phyloP scores from a whole-genome alignment of 2,329 filamentous ascomycete species.

The Clonostachys sp. region DNA sequence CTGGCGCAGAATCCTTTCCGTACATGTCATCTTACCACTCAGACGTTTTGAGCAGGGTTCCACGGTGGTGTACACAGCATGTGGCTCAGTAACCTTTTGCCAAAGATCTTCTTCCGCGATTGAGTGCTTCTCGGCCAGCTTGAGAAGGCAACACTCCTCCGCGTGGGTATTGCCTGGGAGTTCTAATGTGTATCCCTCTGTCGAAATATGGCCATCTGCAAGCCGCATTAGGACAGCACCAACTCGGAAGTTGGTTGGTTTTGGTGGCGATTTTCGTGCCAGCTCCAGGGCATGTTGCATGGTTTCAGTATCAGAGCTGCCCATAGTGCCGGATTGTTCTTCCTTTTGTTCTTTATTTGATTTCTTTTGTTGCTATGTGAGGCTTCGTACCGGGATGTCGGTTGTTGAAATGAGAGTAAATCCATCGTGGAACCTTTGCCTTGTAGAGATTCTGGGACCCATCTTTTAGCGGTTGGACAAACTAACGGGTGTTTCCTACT shows the following conservation, averaged over 20 bases:
- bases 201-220: slow-evolving; percentile 54
- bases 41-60: slow-evolving; percentile 75
- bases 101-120: slow-evolving; percentile 52
- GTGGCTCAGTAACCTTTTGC: slow-evolving; percentile 18
- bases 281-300: slow-evolving; percentile 72
- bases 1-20: slow-evolving; percentile 69
- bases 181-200: slow-evolving; percentile 88
- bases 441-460: too few species aligned
- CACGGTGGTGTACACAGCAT: slow-evolving; percentile 82
- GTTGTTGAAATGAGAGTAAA: too few species aligned
- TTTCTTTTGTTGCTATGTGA: too few species aligned
- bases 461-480: too few species aligned
- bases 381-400: too few species aligned
- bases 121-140: slow-evolving; percentile 49
- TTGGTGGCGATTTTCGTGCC: slow-evolving; percentile 75
- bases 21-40: slow-evolving; percentile 72
- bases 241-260: slow-evolving; percentile 88
- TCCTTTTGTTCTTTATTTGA: too few species aligned
- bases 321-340: not conserved
- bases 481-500: too few species aligned
- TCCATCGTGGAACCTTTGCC: too few species aligned
- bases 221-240: slow-evolving; percentile 78
- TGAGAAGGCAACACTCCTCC: slow-evolving; percentile 86
- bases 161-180: slow-evolving; percentile 91
- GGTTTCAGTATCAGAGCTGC: slow-evolving; percentile 27